phyloP scores from a whole-genome alignment of 2,329 filamentous ascomycete genomes.

The Pseudogymnoascus sp. region DNA sequence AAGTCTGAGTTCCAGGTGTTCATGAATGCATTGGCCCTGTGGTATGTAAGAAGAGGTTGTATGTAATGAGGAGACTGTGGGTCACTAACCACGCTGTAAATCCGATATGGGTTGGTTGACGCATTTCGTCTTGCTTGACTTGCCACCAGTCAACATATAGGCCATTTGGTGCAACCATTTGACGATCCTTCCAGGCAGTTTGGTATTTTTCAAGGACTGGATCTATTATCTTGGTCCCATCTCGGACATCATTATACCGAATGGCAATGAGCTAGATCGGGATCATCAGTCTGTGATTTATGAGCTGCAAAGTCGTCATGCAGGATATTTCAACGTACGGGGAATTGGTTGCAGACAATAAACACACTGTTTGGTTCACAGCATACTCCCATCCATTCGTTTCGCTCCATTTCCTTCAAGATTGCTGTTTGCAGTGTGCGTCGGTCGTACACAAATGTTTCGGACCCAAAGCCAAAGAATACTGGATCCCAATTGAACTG shows the following conservation, averaged over 20 bases:
- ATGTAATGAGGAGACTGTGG: background rate
- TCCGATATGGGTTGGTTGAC: conserved; percentile 17
- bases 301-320: background rate
- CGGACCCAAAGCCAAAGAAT: conserved; percentile 32
- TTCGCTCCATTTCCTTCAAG: conserved; percentile 32
- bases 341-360: conserved; percentile 38
- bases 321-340: conserved; percentile 22
- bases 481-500: conserved; percentile 34
- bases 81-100: conserved; percentile 27
- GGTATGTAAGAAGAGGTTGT: background rate
- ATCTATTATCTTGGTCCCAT: conserved; percentile 28
- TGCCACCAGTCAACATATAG: conserved; percentile 24
- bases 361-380: conserved; percentile 37
- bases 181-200: conserved; percentile 28
- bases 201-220: conserved; percentile 32
- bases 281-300: too few species aligned
- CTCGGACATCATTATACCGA: conserved; percentile 30
- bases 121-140: conserved; percentile 24
- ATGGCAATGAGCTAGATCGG: conserved; percentile 30
- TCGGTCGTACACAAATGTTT: conserved; percentile 30
- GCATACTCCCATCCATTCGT: conserved; percentile 35
- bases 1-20: conserved; percentile 31
- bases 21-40: conserved; percentile 30
- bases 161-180: conserved; percentile 24
- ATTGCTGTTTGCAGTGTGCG: conserved; percentile 30